Evolutionary conservation across 768 basidiomycete species (phyloP), one percentile per base, ranked within the genome.

Genomic region (Xerocomellus dryophilus): DNA sequence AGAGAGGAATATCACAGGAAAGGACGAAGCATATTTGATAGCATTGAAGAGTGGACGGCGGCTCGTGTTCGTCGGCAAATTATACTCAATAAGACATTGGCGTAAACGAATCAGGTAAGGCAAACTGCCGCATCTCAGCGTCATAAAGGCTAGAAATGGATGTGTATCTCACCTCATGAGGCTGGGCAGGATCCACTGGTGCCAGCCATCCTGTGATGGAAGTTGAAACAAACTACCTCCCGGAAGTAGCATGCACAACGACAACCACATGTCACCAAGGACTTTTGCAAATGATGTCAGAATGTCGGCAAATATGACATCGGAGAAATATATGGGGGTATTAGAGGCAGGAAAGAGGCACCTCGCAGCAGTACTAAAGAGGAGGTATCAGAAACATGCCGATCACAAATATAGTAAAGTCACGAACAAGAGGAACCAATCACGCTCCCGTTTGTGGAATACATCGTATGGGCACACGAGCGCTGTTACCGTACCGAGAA

Each of bases 201-300:
- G 69, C 74, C 82, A 81, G 7, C 84, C 85, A 32, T 81, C 78
- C 54, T 81, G 80, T 10, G 75, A 68, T 8, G 93, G 86, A 41
- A 83, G 78, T 17, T 74, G 69, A 18, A 90, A 72, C 39, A 95
- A 76, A 59, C 86, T 89, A 43, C 90, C 87, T 35, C 90, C 88
- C 11, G 87, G 86, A 58, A 90, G 79, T n/a, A 98, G 77, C 85
- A 95, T 94, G 66, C 81, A 85, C 17, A 86, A 61, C 5, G 91
- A 93, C 41, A 98, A 74, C 92, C 92, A 98, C 39, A 94, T 74
- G 65, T 98, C 97, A 12, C 96, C 96, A 18, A 98, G 75, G 38
- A 99, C 93, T 74, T 97, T 98, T 34, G 97, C 95, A 65, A 91
- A 96, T 2, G 95, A 98, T 2, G 97, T 99, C 64, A 95, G 81